phyloP scores from a whole-genome alignment of 1,139 yeast genomes.

The Suhomyces maxii region DNA sequence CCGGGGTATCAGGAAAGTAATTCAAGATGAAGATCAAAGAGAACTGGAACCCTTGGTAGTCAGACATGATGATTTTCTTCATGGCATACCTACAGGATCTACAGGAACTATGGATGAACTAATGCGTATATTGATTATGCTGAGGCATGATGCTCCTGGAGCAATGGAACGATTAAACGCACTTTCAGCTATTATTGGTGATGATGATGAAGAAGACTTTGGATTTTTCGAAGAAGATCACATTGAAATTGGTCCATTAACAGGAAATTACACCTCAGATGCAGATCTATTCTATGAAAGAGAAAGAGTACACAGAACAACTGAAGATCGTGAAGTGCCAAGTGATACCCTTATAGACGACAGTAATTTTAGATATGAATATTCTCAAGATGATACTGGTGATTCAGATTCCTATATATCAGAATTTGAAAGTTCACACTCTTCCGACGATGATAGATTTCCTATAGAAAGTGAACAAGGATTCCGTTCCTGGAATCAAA shows the following conservation, averaged over 20 bases:
- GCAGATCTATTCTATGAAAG: slow-evolving; percentile 19
- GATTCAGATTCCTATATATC: neutral
- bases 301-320: too few species aligned
- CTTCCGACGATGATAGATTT: slow-evolving; percentile 7
- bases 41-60: neutral
- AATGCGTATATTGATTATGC: neutral
- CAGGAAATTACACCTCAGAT: slow-evolving; percentile 9
- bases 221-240: neutral
- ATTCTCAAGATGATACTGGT: neutral
- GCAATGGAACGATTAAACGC: neutral
- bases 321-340: too few species aligned
- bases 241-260: neutral
- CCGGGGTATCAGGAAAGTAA: slow-evolving; percentile 2
- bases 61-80: neutral
- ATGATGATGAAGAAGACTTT: slow-evolving; percentile 1
- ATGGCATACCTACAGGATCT: neutral
- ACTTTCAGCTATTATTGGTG: neutral
- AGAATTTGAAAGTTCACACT: neutral
- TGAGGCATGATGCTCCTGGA: neutral
- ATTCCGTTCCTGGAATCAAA: slow-evolving; percentile 23
- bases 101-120: neutral
- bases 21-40: neutral
- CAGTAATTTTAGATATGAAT: slow-evolving; percentile 11
- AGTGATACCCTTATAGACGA: neutral
- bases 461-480: slow-evolving; percentile 29